Conservation (phyloP, 345 rosid species). For the Eucalyptus victrix region DNA sequence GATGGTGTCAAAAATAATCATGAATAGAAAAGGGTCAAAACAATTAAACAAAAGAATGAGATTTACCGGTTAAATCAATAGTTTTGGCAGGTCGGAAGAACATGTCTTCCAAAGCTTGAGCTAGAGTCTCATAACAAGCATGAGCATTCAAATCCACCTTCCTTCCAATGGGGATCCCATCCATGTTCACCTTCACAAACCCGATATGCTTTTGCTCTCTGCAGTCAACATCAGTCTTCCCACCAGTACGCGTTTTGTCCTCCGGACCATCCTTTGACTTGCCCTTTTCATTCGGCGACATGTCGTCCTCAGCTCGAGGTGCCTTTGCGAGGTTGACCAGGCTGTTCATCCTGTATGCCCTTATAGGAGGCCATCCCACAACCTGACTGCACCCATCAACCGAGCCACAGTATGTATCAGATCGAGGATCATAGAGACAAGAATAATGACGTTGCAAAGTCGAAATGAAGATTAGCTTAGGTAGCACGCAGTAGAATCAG, state of each 20-base stretch:
- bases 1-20: neutral
- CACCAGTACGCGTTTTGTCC: slow-evolving; percentile 27
- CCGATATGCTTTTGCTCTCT: slow-evolving; percentile 47
- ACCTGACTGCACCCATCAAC: slow-evolving; percentile 42
- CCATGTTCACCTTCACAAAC: slow-evolving; percentile 85
- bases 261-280: slow-evolving; percentile 34
- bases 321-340: slow-evolving; percentile 61
- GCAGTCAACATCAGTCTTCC: neutral
- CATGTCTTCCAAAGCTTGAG: slow-evolving; percentile 68
- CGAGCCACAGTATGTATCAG: neutral
- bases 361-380: slow-evolving; percentile 92
- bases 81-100: slow-evolving; percentile 36
- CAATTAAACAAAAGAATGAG: neutral
- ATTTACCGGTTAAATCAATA: slow-evolving; percentile 21
- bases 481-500: neutral
- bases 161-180: slow-evolving; percentile 84
- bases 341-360: slow-evolving; percentile 75
- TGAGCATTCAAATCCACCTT: slow-evolving; percentile 80
- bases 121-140: slow-evolving; percentile 56
- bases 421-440: neutral
- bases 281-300: slow-evolving; percentile 22
- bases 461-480: neutral
- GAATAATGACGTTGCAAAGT: neutral
- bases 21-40: neutral
- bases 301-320: slow-evolving; percentile 40